Conservation (phyloP, 148 eudicot species). For the Rhododendron griersonianum region DNA sequence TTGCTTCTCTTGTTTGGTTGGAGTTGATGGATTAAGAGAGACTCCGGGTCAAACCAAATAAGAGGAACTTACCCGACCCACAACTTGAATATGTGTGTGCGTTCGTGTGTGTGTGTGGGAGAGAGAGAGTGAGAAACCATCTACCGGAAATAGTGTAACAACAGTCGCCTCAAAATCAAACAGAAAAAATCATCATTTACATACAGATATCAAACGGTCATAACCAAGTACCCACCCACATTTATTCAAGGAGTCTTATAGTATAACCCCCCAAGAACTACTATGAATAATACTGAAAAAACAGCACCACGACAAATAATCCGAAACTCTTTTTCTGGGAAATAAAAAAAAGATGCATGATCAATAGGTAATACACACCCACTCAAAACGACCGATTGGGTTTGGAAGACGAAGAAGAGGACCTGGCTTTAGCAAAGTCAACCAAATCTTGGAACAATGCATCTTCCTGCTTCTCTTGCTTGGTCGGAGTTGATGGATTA, state of each 20-base stretch:
- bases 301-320: slow-evolving; percentile 1
- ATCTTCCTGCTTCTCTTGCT: slow-evolving; percentile 66
- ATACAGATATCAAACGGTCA: neutral
- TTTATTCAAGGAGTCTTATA: neutral
- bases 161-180: neutral
- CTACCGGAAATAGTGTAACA: neutral
- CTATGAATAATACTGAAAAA: neutral
- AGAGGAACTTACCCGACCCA: neutral
- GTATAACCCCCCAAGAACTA: neutral
- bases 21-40: slow-evolving; percentile 8
- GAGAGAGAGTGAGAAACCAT: neutral
- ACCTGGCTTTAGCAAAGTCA: slow-evolving; percentile 75
- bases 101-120: neutral
- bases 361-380: neutral
- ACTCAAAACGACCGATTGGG: slow-evolving; percentile 37
- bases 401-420: slow-evolving; percentile 48
- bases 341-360: neutral
- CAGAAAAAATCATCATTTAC: neutral
- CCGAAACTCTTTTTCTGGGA: neutral
- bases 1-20: slow-evolving; percentile 46
- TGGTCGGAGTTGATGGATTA: slow-evolving; percentile 41
- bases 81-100: neutral
- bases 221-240: neutral
- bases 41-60: neutral
- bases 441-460: slow-evolving; percentile 75